These are phyloP conservation scores for Platismatia glauca DNA, from an alignment of 495 filamentous ascomycete genomes.

Conservation along the genomic window DNA sequence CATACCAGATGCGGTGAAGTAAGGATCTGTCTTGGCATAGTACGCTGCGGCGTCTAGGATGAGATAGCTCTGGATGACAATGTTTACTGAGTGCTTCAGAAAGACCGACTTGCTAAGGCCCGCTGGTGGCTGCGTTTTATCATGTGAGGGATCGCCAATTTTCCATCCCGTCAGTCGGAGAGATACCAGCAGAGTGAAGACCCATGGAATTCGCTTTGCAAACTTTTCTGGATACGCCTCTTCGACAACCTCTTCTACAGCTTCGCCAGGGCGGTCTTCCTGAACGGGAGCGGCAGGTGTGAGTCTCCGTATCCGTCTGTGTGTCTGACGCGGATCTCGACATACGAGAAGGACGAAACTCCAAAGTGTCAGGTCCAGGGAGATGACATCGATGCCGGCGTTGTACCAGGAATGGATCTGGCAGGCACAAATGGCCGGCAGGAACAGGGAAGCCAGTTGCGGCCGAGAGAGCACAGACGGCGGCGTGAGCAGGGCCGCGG, in stretches of 20 bases:
- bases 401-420: constrained; percentile 10
- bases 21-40: constrained; percentile 18
- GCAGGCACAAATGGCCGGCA: constrained; percentile 21
- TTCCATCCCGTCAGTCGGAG: constrained; percentile 19
- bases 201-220: constrained; percentile 16
- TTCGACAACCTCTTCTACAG: constrained; percentile 1
- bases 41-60: constrained; percentile 16
- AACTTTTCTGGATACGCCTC: constrained; percentile 18
- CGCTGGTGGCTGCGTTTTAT: constrained; percentile 10
- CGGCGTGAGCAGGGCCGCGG: constrained; percentile 17
- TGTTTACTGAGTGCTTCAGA: constrained; percentile 1
- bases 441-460: constrained; percentile 11
- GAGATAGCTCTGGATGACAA: constrained; percentile 1
- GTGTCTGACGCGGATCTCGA: constrained; percentile 12
- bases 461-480: constrained; percentile 12
- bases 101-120: not conserved
- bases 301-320: constrained; percentile 1
- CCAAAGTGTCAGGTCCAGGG: constrained; percentile 19
- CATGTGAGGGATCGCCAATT: constrained; percentile 18
- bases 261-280: not conserved
- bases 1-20: constrained; percentile 16
- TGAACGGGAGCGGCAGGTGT: not conserved
- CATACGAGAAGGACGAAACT: constrained; percentile 14
- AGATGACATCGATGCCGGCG: constrained; percentile 20
- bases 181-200: constrained; percentile 19